Conservation (phyloP, 169 alveolate species). For the Toxoplasma gondii region DNA sequence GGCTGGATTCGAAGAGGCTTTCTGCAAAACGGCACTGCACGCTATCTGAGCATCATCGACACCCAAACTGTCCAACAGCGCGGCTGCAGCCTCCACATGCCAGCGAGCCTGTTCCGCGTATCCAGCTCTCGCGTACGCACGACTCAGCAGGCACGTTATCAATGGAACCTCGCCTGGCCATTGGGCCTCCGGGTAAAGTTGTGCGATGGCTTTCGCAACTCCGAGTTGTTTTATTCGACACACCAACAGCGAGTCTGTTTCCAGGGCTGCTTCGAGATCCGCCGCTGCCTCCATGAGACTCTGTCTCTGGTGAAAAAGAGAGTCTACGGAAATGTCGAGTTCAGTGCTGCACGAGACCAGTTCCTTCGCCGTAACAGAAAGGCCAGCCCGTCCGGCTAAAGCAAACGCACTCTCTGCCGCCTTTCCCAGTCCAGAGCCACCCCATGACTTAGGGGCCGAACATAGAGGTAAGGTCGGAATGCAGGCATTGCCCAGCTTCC, state of each 20-base stretch:
- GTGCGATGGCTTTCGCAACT: neutral
- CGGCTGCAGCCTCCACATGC: conserved; percentile 18
- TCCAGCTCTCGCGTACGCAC: conserved; percentile 25
- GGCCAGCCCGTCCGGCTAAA: neutral
- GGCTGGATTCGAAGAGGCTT: neutral
- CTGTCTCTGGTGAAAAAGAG: neutral
- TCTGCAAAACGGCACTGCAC: neutral
- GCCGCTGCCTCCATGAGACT: conserved; percentile 21
- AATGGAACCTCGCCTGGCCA: conserved; percentile 24
- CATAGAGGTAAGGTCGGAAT: too few species aligned
- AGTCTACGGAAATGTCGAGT: neutral
- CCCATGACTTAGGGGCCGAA: too few species aligned
- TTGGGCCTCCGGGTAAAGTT: conserved; percentile 1
- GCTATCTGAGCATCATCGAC: neutral
- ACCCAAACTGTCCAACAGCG: neutral
- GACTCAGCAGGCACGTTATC: conserved; percentile 22
- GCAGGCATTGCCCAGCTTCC: too few species aligned
- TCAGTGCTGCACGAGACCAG: neutral
- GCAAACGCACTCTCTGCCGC: too few species aligned
- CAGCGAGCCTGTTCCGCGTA: neutral
- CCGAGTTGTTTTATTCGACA: conserved; percentile 32
- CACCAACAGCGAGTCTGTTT: neutral
- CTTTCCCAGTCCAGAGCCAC: too few species aligned
- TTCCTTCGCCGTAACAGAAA: neutral
- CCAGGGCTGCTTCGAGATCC: neutral